phyloP scores from a whole-genome alignment of 2,329 filamentous ascomycete species.

The Colletotrichum sansevieriae region DNA sequence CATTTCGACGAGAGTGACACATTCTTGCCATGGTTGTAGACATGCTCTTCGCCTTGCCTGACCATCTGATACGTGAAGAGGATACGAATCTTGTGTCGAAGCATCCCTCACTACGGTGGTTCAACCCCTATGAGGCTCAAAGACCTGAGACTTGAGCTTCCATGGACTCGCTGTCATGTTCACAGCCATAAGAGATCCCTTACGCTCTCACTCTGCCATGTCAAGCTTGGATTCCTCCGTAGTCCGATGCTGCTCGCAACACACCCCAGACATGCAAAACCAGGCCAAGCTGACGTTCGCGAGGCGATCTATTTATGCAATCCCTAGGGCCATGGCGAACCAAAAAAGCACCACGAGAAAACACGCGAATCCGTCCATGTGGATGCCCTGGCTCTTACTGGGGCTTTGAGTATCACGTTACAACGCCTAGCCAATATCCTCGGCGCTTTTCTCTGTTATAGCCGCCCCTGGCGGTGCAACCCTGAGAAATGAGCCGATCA shows the following conservation, averaged over 20 bases:
- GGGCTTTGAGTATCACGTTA: constrained; percentile 3
- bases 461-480: constrained; percentile 11
- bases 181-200: background rate
- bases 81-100: background rate
- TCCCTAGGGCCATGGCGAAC: constrained; percentile 19
- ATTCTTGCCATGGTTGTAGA: constrained; percentile 8
- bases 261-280: constrained; percentile 45
- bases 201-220: constrained; percentile 25
- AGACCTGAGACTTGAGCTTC: constrained; percentile 22
- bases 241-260: constrained; percentile 46
- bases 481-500: constrained; percentile 31
- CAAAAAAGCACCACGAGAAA: background rate
- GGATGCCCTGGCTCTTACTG: constrained; percentile 6
- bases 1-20: constrained; percentile 12
- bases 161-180: constrained; percentile 17
- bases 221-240: constrained; percentile 37
- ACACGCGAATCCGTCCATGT: constrained; percentile 23
- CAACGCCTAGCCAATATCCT: constrained; percentile 11
- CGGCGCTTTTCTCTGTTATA: constrained; percentile 21
- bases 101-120: background rate
- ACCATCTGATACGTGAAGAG: background rate
- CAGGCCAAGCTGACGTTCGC: constrained; percentile 33
- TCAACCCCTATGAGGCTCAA: constrained; percentile 18
- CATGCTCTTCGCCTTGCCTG: background rate
- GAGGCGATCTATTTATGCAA: constrained; percentile 41